A percentile compares a stretch with the other conserved stretches of the same genome.
These are phyloP conservation scores for Amanita rubescens DNA, from an alignment of 768 basidiomycete species.

Conservation along the genomic window DNA sequence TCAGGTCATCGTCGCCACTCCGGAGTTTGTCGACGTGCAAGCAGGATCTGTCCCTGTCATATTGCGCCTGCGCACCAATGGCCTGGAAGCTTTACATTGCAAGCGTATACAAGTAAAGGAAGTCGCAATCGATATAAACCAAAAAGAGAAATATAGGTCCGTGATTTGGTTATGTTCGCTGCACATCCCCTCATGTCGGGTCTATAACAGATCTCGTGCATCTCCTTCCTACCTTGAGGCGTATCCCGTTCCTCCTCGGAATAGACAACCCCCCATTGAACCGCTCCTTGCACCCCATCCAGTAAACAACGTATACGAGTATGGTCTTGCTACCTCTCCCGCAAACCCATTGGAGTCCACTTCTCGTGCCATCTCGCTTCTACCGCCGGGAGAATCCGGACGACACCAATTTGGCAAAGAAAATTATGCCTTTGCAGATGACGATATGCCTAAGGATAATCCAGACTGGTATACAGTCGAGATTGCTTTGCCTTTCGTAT, in stretches of 20 bases:
- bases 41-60: slow-evolving; percentile 45
- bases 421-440: slow-evolving; percentile 41
- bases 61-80: slow-evolving; percentile 53
- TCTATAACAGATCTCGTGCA: slow-evolving; percentile 32
- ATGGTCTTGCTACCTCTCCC: slow-evolving; percentile 25
- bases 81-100: slow-evolving; percentile 40
- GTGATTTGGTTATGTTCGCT: slow-evolving; percentile 12
- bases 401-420: slow-evolving; percentile 41
- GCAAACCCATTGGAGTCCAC: slow-evolving; percentile 14
- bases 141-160: slow-evolving; percentile 63
- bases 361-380: slow-evolving; percentile 39
- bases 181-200: background rate
- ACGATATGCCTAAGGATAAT: slow-evolving; percentile 21
- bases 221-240: slow-evolving; percentile 32
- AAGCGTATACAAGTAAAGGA: slow-evolving; percentile 48
- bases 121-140: slow-evolving; percentile 51
- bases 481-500: slow-evolving; percentile 42
- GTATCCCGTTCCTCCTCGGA: slow-evolving; percentile 49
- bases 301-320: slow-evolving; percentile 44
- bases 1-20: slow-evolving; percentile 57
- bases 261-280: slow-evolving; percentile 55
- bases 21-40: slow-evolving; percentile 42
- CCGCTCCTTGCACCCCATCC: slow-evolving; percentile 52
- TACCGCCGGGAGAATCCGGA: slow-evolving; percentile 39
- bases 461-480: slow-evolving; percentile 56